A percentile compares a stretch with the other conserved stretches of the same genome.
Evolutionary conservation across 2,329 filamentous ascomycete genomes (phyloP).

Genomic region (Aspergillus fischeri): DNA sequence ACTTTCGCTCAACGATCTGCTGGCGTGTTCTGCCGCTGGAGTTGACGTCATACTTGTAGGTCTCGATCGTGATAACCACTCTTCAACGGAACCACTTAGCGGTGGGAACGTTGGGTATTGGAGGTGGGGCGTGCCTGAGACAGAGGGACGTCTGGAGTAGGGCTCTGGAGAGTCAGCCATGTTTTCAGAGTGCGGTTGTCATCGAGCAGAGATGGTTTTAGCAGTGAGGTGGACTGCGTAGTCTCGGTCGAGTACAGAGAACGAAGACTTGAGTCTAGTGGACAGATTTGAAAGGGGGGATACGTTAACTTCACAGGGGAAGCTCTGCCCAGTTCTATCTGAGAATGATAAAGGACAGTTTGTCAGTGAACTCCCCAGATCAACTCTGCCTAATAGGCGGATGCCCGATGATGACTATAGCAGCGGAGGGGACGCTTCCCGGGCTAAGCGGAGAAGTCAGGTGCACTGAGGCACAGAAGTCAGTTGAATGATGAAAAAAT

Average conservation of each 20-base stretch:
- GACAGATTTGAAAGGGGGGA: slow-evolving; percentile 9
- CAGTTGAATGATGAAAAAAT: background rate
- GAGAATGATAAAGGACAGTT: slow-evolving; percentile 2
- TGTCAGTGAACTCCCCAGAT: slow-evolving; percentile 7
- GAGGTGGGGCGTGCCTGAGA: slow-evolving; percentile 28
- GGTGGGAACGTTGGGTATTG: slow-evolving; percentile 41
- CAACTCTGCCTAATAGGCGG: slow-evolving; percentile 19
- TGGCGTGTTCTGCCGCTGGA: slow-evolving; percentile 20
- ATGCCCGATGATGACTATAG: slow-evolving; percentile 21
- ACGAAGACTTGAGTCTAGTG: slow-evolving; percentile 12
- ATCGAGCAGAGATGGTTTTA: slow-evolving; percentile 17
- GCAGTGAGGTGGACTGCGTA: slow-evolving; percentile 14
- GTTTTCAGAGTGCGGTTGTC: slow-evolving; percentile 16
- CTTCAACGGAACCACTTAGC: slow-evolving; percentile 35
- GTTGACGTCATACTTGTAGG: slow-evolving; percentile 40
- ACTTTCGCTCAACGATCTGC: slow-evolving; percentile 41
- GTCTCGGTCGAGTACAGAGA: slow-evolving; percentile 14
- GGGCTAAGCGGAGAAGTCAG: slow-evolving; percentile 16
- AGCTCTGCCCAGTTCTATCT: slow-evolving; percentile 4
- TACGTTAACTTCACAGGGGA: slow-evolving; percentile 14
- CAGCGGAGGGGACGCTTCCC: slow-evolving; percentile 8
- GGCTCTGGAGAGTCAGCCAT: slow-evolving; percentile 39
- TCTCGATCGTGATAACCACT: slow-evolving; percentile 40
- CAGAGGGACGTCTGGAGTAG: slow-evolving; percentile 24
- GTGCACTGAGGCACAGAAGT: slow-evolving; percentile 4